Percentiles rank a stretch among this genome's conserved stretches.
Conservation (phyloP, 2,329 filamentous ascomycete species). For the Colletotrichum cereale region DNA sequence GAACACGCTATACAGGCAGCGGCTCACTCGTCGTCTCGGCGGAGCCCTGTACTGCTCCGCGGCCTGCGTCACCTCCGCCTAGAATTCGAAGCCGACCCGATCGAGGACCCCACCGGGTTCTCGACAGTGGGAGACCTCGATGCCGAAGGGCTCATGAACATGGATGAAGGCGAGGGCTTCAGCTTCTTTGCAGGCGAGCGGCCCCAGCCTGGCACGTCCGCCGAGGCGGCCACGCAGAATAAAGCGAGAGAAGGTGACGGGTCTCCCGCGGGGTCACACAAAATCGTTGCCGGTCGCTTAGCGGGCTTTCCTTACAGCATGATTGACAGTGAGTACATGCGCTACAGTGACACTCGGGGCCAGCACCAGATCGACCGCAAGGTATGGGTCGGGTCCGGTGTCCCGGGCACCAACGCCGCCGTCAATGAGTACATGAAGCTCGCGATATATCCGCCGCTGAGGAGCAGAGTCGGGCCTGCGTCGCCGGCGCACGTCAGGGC, state of each 20-base stretch:
- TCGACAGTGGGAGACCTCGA: conserved; percentile 53
- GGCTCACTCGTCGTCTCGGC: conserved; percentile 44
- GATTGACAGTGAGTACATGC: conserved; percentile 46
- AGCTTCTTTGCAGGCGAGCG: conserved; percentile 58
- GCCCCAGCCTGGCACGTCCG: conserved; percentile 7
- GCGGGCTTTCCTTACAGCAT: conserved; percentile 46
- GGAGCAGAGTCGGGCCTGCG: conserved; percentile 57
- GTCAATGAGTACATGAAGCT: conserved; percentile 63
- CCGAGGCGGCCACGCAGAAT: conserved; percentile 20
- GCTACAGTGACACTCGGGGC: conserved; percentile 46
- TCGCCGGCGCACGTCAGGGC: conserved; percentile 63
- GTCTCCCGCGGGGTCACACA: conserved; percentile 30
- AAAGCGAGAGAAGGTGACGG: conserved; percentile 23
- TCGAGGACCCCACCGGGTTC: conserved; percentile 50
- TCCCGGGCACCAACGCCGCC: conserved; percentile 50
- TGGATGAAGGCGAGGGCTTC: conserved; percentile 53
- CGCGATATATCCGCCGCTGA: conserved; percentile 52
- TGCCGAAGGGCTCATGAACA: conserved; percentile 57
- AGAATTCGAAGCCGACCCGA: conserved; percentile 63
- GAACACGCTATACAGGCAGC: conserved; percentile 59
- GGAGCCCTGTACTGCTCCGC: conserved; percentile 57
- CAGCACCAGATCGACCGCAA: conserved; percentile 47
- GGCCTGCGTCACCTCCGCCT: conserved; percentile 68
- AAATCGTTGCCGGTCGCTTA: conserved; percentile 43
- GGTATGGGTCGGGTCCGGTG: conserved; percentile 63